phyloP scores from a whole-genome alignment of 2,329 filamentous ascomycete genomes.

The Penicillium frequentans region DNA sequence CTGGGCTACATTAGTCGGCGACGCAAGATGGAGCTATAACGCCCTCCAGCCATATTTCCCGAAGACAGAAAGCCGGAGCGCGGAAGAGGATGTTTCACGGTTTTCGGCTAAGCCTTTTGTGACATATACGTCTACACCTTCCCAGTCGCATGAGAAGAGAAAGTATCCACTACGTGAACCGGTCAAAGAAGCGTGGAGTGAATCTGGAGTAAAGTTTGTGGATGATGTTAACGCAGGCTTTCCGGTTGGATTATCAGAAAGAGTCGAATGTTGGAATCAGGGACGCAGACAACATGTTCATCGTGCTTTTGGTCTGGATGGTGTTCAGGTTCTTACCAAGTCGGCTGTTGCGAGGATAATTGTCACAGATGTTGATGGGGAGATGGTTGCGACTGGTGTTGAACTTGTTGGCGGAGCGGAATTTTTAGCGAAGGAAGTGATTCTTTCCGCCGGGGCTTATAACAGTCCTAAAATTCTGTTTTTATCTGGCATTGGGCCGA shows the following conservation, averaged over 20 bases:
- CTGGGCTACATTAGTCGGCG: not conserved
- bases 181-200: not conserved
- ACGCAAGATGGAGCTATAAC: conserved; percentile 1
- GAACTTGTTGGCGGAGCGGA: not conserved
- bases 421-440: not conserved
- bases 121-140: not conserved
- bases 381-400: not conserved
- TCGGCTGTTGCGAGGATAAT: not conserved
- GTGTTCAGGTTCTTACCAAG: not conserved
- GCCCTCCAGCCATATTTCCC: not conserved
- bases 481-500: not conserved
- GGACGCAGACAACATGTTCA: not conserved
- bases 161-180: not conserved
- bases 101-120: not conserved
- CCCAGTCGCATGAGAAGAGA: not conserved
- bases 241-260: not conserved
- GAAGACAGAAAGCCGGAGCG: not conserved
- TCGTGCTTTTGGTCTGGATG: not conserved
- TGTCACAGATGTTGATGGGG: too few relatives aligned
- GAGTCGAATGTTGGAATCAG: not conserved
- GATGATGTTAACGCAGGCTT: not conserved
- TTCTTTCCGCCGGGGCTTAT: not conserved
- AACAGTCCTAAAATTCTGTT: not conserved
- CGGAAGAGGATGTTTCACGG: not conserved
- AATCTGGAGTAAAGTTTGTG: not conserved